Base-by-base conservation (phyloP, 2,329 filamentous ascomycete genomes). In the Neopestalotiopsis sp. region DNA sequence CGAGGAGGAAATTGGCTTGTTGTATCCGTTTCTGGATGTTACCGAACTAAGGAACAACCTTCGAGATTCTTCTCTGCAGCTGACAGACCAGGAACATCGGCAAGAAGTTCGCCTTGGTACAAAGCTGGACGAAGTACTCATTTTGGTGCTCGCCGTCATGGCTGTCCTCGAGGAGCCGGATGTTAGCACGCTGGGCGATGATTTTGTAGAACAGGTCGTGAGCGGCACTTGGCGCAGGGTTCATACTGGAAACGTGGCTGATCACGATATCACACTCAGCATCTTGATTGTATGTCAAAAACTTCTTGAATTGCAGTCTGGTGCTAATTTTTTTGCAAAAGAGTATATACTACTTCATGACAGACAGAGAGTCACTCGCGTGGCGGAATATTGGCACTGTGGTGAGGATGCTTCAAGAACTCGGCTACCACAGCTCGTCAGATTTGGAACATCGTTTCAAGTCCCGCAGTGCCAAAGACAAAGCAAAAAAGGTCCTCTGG, bases 381-480 rank as follows among this genome's bases (percentile, higher is more conserved):
- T 67, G 65, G 65, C 56, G 65, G 32, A 67, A 40, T 17, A 60
- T 67, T 17, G 65, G 65, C 38, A 40, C 17, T 9, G 65, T 61
- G 17, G 32, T 61, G 5, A 40, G 65, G 32, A 67, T 67, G 65
- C 34, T 61, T 9, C 65, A 60, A 28, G 65, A 67, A 38, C 52
- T 67, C 5, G 65, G 65, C 4, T 61, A 60, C 17, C 65, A 67
- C 49, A 67, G 20, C 38, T 67, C 52, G 77, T 10, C 78, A 81
- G 58, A 81, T 78, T 13, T 81, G 82, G 56, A 72, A 72, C 2
- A 78, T 34, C 57, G 65, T 13, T 67, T 66, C 64, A 66, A 57
- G 28, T 66, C 64, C 13, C 28, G 42, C 4, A 38, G 12, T 9
- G 65, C 52, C n/a, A 59, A 38, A 24, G 52, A 42, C 24, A 59